These are phyloP conservation scores for Crepidotus variabilis DNA, from an alignment of 768 basidiomycete genomes.

Conservation along the genomic window DNA sequence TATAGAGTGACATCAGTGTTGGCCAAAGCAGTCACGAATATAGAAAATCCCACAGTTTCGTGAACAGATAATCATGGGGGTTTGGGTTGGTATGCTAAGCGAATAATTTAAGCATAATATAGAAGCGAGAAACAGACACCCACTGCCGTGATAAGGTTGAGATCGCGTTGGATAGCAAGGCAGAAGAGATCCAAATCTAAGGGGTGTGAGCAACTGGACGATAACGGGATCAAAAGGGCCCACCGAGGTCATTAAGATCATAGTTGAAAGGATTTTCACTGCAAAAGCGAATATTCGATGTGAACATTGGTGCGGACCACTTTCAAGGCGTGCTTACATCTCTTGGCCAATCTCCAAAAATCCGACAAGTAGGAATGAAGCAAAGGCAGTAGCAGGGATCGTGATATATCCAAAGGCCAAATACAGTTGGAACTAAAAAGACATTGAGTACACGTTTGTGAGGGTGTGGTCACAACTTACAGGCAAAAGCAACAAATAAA, in stretches of 20 bases:
- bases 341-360: slow-evolving; percentile 66
- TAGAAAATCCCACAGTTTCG: slow-evolving; percentile 25
- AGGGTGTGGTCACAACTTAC: slow-evolving; percentile 20
- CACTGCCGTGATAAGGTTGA: slow-evolving; percentile 71
- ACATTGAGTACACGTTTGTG: slow-evolving; percentile 25
- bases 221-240: slow-evolving; percentile 9
- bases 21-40: not conserved
- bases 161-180: slow-evolving; percentile 58
- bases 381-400: slow-evolving; percentile 56
- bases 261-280: slow-evolving; percentile 71
- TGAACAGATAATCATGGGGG: slow-evolving; percentile 49
- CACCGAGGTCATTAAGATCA: slow-evolving; percentile 63
- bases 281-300: not conserved
- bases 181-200: slow-evolving; percentile 67
- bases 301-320: too few relatives aligned
- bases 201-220: slow-evolving; percentile 6
- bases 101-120: not conserved
- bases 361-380: slow-evolving; percentile 55
- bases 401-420: slow-evolving; percentile 38
- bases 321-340: slow-evolving; percentile 30
- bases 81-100: slow-evolving; percentile 49
- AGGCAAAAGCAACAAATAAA: slow-evolving; percentile 40
- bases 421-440: slow-evolving; percentile 48
- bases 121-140: slow-evolving; percentile 18
- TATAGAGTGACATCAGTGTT: slow-evolving; percentile 7